Percentiles rank a stretch among this genome's conserved stretches.
Evolutionary conservation across 176 grass and related monocot species (phyloP).

Genomic region (Raddia distichophylla): DNA sequence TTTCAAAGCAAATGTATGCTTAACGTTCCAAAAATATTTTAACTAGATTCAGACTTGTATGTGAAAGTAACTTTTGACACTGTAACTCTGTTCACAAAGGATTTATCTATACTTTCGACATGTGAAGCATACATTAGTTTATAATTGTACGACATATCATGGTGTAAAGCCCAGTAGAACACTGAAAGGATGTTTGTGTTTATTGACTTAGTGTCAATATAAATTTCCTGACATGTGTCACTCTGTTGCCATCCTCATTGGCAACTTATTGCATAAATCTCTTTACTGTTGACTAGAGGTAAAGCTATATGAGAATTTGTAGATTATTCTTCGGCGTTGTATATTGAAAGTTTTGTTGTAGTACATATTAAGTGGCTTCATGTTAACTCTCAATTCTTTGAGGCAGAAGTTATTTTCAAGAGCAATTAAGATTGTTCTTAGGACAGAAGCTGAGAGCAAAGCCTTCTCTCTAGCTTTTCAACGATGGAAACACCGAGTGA

Average conservation of each 20-base stretch:
- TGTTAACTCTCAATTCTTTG: slow-evolving; percentile 50
- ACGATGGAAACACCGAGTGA: slow-evolving; percentile 74
- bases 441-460: slow-evolving; percentile 88
- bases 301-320: slow-evolving; percentile 15
- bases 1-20: neutral
- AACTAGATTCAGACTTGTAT: slow-evolving; percentile 2
- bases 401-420: slow-evolving; percentile 89
- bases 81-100: neutral
- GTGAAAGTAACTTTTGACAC: neutral
- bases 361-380: slow-evolving; percentile 43
- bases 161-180: neutral
- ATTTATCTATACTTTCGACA: neutral
- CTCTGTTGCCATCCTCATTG: slow-evolving; percentile 7
- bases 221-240: neutral
- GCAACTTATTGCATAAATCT: slow-evolving; percentile 5
- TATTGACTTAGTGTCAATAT: neutral
- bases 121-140: neutral
- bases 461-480: slow-evolving; percentile 77
- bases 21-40: slow-evolving; percentile 1
- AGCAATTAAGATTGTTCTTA: slow-evolving; percentile 89
- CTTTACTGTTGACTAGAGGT: slow-evolving; percentile 1
- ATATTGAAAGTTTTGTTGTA: slow-evolving; percentile 31
- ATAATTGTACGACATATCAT: neutral
- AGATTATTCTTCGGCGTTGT: slow-evolving; percentile 28
- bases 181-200: neutral